Evolutionary conservation across 305 asterid genomes (phyloP), one percentile per base, ranked within the genome.

Genomic region (Solanum hybrid): DNA sequence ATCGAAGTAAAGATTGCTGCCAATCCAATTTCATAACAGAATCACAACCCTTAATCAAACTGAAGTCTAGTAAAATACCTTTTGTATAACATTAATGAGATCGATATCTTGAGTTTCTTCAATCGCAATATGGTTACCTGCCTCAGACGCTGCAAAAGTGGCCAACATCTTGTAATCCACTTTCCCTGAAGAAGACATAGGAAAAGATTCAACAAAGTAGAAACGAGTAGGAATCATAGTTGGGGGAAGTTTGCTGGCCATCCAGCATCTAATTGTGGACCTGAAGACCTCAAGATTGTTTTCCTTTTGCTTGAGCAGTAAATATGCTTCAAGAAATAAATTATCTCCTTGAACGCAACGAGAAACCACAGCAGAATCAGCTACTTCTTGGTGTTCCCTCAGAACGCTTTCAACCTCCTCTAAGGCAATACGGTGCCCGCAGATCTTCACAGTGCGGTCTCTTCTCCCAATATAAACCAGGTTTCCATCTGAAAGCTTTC

Each of bases 161-260:
- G 96, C 93, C 93, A 97, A 91, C 27, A 93, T 90, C 80, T 79
- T 86, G 92, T 95, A 94, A 92, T 96, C 98, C 91, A 97, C 95
- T 91, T 97, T 97, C 89, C 99, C 99, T 26, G 98, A 92, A 81
- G 99, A 94, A 88, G 98, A 93, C 93, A 91, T 93, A 76, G 99
- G 99, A 82, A 97, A 72, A 37, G 96, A 92, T 78, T 92, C 89
- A 16, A 93, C 90, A 87, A 94, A 95, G 64, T 92, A 88, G 91
- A 97, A 89, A 87, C 88, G 92, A 92, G 90, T 89, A 38, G 99
- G 99, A 89, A 96, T 87, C 97, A 96, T 93, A 31, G 92, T 56
- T 64, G 89, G 93, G 4, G 99, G 99, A 93, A 96, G 98, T 94
- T 93, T 95, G 88, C 88, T 82, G 84, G 69, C 79, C 81, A 95